Evolutionary conservation across 257 asterid genomes (phyloP), one percentile per base, ranked within the genome.

Genomic region (Gentiana macrophylla): DNA sequence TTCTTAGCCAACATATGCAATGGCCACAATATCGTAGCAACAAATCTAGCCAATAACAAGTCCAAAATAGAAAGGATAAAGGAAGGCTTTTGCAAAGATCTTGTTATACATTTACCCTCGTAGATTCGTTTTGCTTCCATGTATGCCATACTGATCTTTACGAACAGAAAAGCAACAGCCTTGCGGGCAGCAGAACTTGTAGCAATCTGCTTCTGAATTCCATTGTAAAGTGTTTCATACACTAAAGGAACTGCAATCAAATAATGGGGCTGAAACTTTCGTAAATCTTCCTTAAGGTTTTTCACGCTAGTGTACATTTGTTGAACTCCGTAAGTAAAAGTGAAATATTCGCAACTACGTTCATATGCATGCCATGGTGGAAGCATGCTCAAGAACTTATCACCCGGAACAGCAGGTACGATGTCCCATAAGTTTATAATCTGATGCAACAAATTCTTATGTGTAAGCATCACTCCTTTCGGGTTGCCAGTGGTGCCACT

Each of bases 301-400:
- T 77, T 81, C 35, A 89, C 73, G 1, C 87, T 72, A 34, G 97
- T 86, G 76, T 89, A 89, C 44, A 82, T 86, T 60, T 89, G 88
- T 75, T 89, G 88, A 57, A 73, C 49, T 60, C 95, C 97, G 68
- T 5, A 4, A 2, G 91, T 75, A 60, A 89, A 84, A 80, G 72
- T 81, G 80, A 86, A 89, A 74, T 89, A 89, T 67, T 89, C 97
- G 4, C 76, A 59, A 37, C 88, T 92, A 56, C 97, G 92, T 67
- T 89, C 97, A 62, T 89, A 89, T 53, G 89, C 97, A 81, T 89
- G 97, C 95, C 95, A 89, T 47, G 97, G 90, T 32, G 97, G 97
- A 68, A 89, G 94, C 86, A 89, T 79, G 75, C 95, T 89, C 57
- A 89, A 75, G 73, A 89, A 89, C 74, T 82, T 78, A 65, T 86